Evolutionary conservation across 129 eudicot species (phyloP), one percentile per base, ranked within the genome.

Genomic region (Sambucus nigra): DNA sequence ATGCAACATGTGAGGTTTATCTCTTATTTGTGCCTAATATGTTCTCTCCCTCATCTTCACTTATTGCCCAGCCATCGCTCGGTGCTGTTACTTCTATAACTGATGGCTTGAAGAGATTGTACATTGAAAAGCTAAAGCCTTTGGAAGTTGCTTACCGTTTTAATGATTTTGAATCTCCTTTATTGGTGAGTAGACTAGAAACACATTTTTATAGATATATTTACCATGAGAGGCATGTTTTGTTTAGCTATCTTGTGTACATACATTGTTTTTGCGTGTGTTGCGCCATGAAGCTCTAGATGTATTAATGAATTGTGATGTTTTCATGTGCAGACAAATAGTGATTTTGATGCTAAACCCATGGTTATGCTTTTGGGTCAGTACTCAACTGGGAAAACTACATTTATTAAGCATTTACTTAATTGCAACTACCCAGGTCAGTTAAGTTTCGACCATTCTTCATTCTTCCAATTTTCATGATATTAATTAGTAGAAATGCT

Each of bases 361-460:
- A 81, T 89, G 98, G 88, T 85, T 48, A 91, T 91, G 98, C 95
- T 91, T 54, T 70, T 91, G 74, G 98, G 98, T 49, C 98, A 91
- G 38, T 91, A 91, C 70, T 91, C 98, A 50, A 91, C 98, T 1
- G 98, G 98, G 32, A 86, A 91, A 64, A 91, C 98, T 15, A 91
- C 98, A 33, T 86, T 91, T 57, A 82, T 91, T 1, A 86, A 82
- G 31, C 95, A 91, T 80, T 58, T 85, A 73, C 89, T 91, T 44
- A 71, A 76, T 59, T 61, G 73, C 62, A 76, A 70, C 65, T 91
- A 91, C 62, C 98, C 98, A 51, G 98, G 98, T 85, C 26, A 20
- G 48, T 19, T 33, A 13, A 27, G 7, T 16, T 42, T 1, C 29
- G 40, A 46, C 42, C 10, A 65, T 20, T 51, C 33, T 31, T 24